Evolutionary conservation across 306 rosid species (phyloP), one percentile per base, ranked within the genome.

Genomic region (Citrullus amarus): DNA sequence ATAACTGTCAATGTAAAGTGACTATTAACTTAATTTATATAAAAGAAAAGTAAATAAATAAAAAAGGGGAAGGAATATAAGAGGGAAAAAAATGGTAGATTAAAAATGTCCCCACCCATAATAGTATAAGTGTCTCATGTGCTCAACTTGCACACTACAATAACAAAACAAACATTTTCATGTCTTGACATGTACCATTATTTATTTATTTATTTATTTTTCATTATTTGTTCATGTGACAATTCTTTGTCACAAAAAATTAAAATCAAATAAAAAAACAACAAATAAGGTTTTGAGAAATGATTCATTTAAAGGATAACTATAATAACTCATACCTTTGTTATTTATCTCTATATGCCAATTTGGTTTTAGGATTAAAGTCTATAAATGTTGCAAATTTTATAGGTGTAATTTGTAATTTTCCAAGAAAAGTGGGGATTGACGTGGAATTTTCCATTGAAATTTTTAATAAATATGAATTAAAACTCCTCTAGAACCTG

Each of bases 61-160:
- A 14, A 34, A 61, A 13, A 30, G 13, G 25, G 41, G 14, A 57
- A 57, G 32, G 62, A 61, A 61, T 25, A 61, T 61, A 25, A 39
- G 16, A 39, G 9, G 8, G 17, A 16, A 43, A 44, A 2, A 67
- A 67, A 67, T 9, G 32, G 16, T 4, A 67, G 6, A n/a, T 44
- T 43, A 43, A 12, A 69, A 69, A 20, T 20, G 75, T 69, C 56
- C 75, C 75, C 36, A 69, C 75, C 18, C 77, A 28, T 53, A 28
- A 46, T 48, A 25, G 59, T 28, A 72, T 48, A 72, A 28, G 60
- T 72, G 59, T 72, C 44, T 72, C 77, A 72, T 72, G 77, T 48
- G 77, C 43, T 50, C 77, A 72, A 72, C 59, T 50, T 72, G 59
- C 59, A 14, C 41, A 15, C 41, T 18, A 71, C 41, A 50, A 71